Evolutionary conservation across 1,284 basidiomycete species (phyloP), one percentile per base, ranked within the genome.

Genomic region (Trichosporon sp.): DNA sequence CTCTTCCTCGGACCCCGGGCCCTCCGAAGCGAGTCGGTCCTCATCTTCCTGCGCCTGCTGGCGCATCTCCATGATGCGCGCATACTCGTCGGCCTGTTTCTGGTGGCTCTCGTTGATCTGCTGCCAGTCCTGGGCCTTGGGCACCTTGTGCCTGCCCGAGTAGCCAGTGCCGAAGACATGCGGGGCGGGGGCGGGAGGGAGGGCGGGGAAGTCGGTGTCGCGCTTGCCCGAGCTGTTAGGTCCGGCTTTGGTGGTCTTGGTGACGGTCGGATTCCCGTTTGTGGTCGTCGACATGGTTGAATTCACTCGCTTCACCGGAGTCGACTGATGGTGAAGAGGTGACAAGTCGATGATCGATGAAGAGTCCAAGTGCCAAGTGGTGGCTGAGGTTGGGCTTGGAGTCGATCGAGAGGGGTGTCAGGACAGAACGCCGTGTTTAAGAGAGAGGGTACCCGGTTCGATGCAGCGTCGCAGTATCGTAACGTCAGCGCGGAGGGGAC

Each of bases 121-220:
- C 31, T 78, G 73, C 75, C 85, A 85, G 8, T 75, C 70, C 66
- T 82, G 78, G 38, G 85, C 83, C 26, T 84, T 87, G 4, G 86
- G 86, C 16, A 86, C 81, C 21, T 82, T 83, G 72, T 84, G 78
- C 66, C 74, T 68, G 51, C 73, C 70, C 0, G 76, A 78, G 71
- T 81, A 85, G 8, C 82, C 82, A 63, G 80, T 75, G 12, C 83
- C 82, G 67, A 80, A 65, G 40, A 77, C 73, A 38, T 76, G 75
- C 12, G 82, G 78, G 5, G 83, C 80, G 0, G 83, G 83, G 0
- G 82, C 83, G 11, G 74, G 72, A 10, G 83, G 81, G 6, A 84
- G 75, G 2, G 74, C 70, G 0, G 81, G 80, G 63, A 79, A 77
- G n/a, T 77, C 70, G 37, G 56, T 51, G 14, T 14, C 10, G 5